These are phyloP conservation scores for Xeromyces bisporus DNA, from an alignment of 495 filamentous ascomycete species.

Conservation along the genomic window DNA sequence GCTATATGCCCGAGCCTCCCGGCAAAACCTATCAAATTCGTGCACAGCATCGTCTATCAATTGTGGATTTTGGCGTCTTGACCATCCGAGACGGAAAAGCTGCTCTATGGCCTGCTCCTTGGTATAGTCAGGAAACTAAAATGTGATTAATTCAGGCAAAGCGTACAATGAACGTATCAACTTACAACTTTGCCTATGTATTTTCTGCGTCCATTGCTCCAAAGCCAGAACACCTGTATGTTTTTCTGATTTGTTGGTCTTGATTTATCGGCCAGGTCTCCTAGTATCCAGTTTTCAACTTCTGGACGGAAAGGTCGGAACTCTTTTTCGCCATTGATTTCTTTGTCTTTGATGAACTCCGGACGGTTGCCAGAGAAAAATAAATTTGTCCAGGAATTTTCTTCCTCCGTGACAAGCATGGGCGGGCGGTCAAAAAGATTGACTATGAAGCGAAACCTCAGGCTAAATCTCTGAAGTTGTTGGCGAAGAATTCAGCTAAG, in stretches of 20 bases:
- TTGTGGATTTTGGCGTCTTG: background rate
- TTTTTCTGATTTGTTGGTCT: background rate
- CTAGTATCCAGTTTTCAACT: background rate
- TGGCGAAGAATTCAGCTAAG: too few relatives aligned
- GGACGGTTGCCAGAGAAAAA: background rate
- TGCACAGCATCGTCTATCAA: background rate
- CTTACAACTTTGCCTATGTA: background rate
- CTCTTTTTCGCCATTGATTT: background rate
- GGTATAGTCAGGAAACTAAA: background rate
- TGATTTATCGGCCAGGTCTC: background rate
- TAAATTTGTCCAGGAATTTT: background rate
- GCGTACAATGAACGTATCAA: background rate
- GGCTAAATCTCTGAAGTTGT: too few relatives aligned
- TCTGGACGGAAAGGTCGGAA: background rate
- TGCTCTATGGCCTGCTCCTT: background rate
- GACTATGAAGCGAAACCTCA: too few relatives aligned
- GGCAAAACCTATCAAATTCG: too few relatives aligned
- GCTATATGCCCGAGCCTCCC: too few relatives aligned
- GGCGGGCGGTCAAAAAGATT: too few relatives aligned
- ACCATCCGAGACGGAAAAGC: background rate
- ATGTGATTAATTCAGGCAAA: background rate
- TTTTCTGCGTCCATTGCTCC: background rate
- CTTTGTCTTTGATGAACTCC: background rate
- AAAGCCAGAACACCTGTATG: background rate
- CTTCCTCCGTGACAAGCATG: background rate